Evolutionary conservation across 768 basidiomycete genomes (phyloP).

Genomic region (Mycena crocata): DNA sequence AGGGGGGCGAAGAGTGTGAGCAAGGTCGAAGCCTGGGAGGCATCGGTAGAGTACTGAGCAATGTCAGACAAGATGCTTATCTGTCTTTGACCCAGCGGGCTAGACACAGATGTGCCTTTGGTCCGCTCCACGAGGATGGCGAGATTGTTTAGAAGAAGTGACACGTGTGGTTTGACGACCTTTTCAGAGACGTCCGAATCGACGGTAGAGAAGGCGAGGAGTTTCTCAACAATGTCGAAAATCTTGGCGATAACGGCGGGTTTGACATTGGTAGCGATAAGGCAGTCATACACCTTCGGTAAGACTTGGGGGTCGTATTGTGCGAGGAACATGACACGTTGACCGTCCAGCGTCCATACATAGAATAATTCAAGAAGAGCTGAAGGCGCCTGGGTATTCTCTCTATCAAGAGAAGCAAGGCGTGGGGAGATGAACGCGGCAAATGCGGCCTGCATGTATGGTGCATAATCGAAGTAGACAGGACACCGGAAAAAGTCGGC

Average conservation of each 20-base stretch:
- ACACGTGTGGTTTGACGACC: slow-evolving; percentile 78
- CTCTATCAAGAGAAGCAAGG: slow-evolving; percentile 75
- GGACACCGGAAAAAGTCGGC: slow-evolving; percentile 88
- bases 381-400: slow-evolving; percentile 94
- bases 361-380: slow-evolving; percentile 88
- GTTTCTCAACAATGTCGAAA: slow-evolving; percentile 85
- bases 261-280: slow-evolving; percentile 88
- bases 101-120: slow-evolving; percentile 63
- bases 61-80: slow-evolving; percentile 84
- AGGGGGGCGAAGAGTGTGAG: slow-evolving; percentile 82
- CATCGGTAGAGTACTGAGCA: slow-evolving; percentile 77
- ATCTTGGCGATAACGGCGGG: slow-evolving; percentile 82
- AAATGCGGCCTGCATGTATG: slow-evolving; percentile 78
- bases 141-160: slow-evolving; percentile 77
- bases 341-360: slow-evolving; percentile 72
- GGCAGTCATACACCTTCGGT: slow-evolving; percentile 84
- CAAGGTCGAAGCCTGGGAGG: slow-evolving; percentile 78
- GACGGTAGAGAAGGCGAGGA: slow-evolving; percentile 67
- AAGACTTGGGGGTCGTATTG: slow-evolving; percentile 76
- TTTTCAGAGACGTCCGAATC: slow-evolving; percentile 60
- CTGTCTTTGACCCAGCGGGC: slow-evolving; percentile 82
- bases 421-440: slow-evolving; percentile 84
- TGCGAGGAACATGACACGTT: slow-evolving; percentile 73
- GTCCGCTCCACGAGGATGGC: slow-evolving; percentile 74
- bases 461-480: slow-evolving; percentile 77